Evolutionary conservation across 306 rosid species (phyloP), one percentile per base, ranked within the genome.

Genomic region (Vigna unguiculata): DNA sequence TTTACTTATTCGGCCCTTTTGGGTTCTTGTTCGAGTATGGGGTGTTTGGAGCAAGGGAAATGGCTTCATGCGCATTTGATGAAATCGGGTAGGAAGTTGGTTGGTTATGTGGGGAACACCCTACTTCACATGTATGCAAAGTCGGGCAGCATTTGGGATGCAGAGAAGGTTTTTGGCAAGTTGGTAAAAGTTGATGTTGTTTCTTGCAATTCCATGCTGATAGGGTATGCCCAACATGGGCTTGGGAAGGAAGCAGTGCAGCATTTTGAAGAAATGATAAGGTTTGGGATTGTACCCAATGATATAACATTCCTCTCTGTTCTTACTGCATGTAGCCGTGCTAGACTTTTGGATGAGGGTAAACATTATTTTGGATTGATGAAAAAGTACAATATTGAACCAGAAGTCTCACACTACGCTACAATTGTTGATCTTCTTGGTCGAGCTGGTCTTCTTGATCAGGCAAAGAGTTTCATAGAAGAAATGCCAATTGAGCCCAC

Each of bases 71-170:
- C 82, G 1, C 89, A 79, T 53, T 36, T 76, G 72, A 58, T 85
- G 53, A 85, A 85, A 49, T 82, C 78, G 1, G 86, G 84, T 12
- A 59, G 46, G 71, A 82, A 58, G 80, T 57, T 85, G 45, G 82
- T 54, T 69, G 86, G 84, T 72, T 85, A 82, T 8, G 83, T 74
- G 43, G 87, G 90, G 46, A 87, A 85, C 70, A 83, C 88, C 9
- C 88, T 87, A 77, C 84, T 77, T 75, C 85, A 87, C 82, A 82
- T 80, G 90, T 87, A 87, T 53, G 90, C 86, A 30, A 86, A 84
- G 72, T 74, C 85, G 1, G 87, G 88, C 9, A 87, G 77, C 70
- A 64, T 87, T 84, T 41, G n/a, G 64, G 88, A 87, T 72, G 90
- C 90, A 0, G 52, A 70, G 78, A 84, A 76, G 70, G 90, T 82